These are phyloP conservation scores for Tolypocladium tundrense DNA, from an alignment of 2,329 filamentous ascomycete species.

Conservation along the genomic window DNA sequence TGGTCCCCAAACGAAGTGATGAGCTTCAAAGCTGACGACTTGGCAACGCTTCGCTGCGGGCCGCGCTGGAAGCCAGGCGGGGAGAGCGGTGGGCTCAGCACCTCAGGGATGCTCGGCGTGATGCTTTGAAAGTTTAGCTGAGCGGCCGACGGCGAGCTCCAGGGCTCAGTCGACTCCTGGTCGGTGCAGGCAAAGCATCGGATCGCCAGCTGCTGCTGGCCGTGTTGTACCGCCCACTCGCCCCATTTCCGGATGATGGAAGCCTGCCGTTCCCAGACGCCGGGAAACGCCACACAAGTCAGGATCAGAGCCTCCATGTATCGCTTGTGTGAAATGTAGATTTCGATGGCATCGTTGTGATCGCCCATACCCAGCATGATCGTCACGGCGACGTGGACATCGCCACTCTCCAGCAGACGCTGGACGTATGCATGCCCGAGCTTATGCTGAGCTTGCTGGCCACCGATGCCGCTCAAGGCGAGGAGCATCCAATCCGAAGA, in stretches of 20 bases:
- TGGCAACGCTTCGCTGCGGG: conserved; percentile 55
- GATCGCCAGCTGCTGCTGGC: conserved; percentile 82
- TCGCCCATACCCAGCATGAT: conserved; percentile 91
- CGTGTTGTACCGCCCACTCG: conserved; percentile 77
- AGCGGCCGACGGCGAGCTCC: conserved; percentile 72
- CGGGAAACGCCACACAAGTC: conserved; percentile 70
- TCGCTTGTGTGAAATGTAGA: conserved; percentile 83
- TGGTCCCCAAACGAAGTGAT: conserved; percentile 78
- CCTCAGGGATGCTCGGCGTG: conserved; percentile 44
- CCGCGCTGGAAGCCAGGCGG: conserved; percentile 55
- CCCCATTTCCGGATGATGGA: conserved; percentile 91
- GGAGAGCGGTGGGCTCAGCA: conserved; percentile 63
- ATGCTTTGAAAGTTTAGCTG: conserved; percentile 47
- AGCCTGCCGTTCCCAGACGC: conserved; percentile 84
- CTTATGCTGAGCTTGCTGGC: conserved; percentile 69
- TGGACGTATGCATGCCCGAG: conserved; percentile 86
- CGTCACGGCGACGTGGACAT: conserved; percentile 84
- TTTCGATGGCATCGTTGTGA: conserved; percentile 87
- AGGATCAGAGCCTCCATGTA: conserved; percentile 91
- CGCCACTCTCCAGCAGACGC: conserved; percentile 76
- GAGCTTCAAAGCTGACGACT: conserved; percentile 76
- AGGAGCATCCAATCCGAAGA: conserved; percentile 96
- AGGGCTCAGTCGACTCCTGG: conserved; percentile 73
- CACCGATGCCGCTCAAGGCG: conserved; percentile 79
- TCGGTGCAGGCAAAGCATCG: conserved; percentile 89